Base-by-base conservation (phyloP, 2,329 filamentous ascomycete genomes). In the Colletotrichum salicis region DNA sequence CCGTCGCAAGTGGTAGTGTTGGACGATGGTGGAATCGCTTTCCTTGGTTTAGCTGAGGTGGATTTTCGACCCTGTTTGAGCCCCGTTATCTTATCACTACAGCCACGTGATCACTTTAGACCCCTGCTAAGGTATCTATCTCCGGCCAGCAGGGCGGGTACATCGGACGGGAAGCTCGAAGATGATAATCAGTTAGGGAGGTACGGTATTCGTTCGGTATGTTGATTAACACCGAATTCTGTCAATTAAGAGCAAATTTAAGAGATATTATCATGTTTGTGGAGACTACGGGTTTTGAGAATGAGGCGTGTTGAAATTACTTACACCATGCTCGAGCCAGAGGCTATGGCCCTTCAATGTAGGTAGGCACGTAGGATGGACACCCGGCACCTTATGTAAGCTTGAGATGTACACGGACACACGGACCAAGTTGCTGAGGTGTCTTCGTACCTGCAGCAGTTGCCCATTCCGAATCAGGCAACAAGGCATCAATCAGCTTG, bases 51-150 rank as follows among this genome's bases (percentile, higher is more conserved):
- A 56, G 67, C 51, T 58, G 54, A 61, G 54, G 54, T 67, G 66
- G 45, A 62, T 59, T 67, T 69, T 66, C 48, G 65, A 52, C 27
- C 60, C 33, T 74, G 74, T 67, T 75, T 69, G 69, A 73, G 19
- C 55, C 45, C 45, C 31, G 61, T 76, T 77, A 77, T 76, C 75
- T 78, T 77, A 77, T 75, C 75, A 60, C 59, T 1, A 29, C 13
- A 3, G 8, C 33, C 70, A 72, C 70, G 70, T 63, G 58, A 62
- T 29, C 48, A 68, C 24, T 63, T 55, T n/a, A 63, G 65, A 54
- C 41, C 60, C 60, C 11, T 22, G 60, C 19, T 57, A 15, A 22
- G 27, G 27, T 29, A 5, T 4, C 27, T 29, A 29, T 29, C 31
- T 5, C 33, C 15, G 7, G 12, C 33, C 6, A 19, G 45, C 24